Conservation (phyloP, 352 stramenopile genomes). For the Phytophthora vignae region DNA sequence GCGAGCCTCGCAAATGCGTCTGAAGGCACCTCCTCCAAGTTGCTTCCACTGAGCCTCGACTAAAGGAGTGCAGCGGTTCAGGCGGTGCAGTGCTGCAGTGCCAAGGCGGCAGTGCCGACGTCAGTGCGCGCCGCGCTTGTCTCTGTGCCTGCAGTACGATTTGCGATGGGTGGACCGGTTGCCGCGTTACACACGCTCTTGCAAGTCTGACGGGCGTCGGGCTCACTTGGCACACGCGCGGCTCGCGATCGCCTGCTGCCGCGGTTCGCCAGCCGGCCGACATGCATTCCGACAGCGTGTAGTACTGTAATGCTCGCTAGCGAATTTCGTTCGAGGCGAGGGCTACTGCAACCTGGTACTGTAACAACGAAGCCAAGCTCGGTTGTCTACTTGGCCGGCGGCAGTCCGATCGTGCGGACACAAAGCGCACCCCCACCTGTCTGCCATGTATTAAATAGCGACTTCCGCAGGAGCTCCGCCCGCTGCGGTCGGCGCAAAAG, state of each 20-base stretch:
- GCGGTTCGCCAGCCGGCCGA: not conserved
- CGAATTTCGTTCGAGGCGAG: slow-evolving; percentile 30
- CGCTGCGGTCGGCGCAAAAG: no score
- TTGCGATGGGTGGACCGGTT: slow-evolving; percentile 19
- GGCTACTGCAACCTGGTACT: not conserved
- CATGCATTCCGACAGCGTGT: no score
- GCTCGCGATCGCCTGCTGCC: slow-evolving; percentile 6
- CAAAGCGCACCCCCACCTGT: not conserved
- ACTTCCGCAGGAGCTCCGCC: not conserved
- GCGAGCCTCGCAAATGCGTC: no score
- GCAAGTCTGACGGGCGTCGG: no score
- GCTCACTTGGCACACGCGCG: slow-evolving; percentile 4
- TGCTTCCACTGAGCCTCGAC: no score
- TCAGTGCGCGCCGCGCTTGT: slow-evolving; percentile 2
- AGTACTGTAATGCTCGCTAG: not conserved
- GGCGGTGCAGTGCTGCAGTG: no score
- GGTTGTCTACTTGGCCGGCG: not conserved
- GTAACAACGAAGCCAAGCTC: slow-evolving; percentile 20
- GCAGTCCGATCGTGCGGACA: slow-evolving; percentile 1
- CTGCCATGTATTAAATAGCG: not conserved
- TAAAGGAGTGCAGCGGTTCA: no score
- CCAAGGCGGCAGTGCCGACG: no score
- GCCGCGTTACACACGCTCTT: not conserved
- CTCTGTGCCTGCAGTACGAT: slow-evolving; percentile 13
- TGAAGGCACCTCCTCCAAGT: no score